phyloP scores from a whole-genome alignment of 2,329 filamentous ascomycete species.

The Stemphylium beticola region DNA sequence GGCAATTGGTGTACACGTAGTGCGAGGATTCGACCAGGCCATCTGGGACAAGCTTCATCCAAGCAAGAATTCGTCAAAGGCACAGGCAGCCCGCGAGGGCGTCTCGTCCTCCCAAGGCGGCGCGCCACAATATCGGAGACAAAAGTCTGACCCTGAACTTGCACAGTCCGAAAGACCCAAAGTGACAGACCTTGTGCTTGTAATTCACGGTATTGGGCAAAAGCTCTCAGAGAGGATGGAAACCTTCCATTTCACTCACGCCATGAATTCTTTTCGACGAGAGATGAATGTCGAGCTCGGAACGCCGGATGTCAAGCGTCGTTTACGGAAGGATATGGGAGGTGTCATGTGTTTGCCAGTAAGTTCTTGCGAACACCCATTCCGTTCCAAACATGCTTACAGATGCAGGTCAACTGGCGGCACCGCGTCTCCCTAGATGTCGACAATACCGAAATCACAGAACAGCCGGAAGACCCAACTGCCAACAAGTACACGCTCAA shows the following conservation, averaged over 20 bases:
- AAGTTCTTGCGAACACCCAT: conserved; percentile 11
- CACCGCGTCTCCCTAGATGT: conserved; percentile 88
- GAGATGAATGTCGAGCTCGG: conserved; percentile 84
- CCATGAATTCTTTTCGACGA: conserved; percentile 87
- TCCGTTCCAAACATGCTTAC: conserved; percentile 14
- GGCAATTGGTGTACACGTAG: conserved; percentile 83
- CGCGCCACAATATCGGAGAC: conserved; percentile 46
- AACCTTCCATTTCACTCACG: conserved; percentile 96
- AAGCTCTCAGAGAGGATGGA: conserved; percentile 94
- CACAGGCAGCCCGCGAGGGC: conserved; percentile 52
- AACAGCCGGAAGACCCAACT: conserved; percentile 62
- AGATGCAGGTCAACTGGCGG: conserved; percentile 79
- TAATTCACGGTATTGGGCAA: conserved; percentile 95
- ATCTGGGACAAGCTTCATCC: conserved; percentile 78
- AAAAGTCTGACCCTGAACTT: conserved; percentile 62
- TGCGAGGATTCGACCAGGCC: conserved; percentile 82
- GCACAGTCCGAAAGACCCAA: conserved; percentile 69
- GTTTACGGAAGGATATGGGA: conserved; percentile 78
- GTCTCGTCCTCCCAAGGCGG: conserved; percentile 54
- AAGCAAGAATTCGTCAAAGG: conserved; percentile 49
- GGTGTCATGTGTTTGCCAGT: conserved; percentile 90
- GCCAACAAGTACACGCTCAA: conserved; percentile 73
- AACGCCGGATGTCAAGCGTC: conserved; percentile 73
- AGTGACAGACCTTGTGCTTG: conserved; percentile 86
- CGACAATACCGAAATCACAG: conserved; percentile 55